Evolutionary conservation across 225 moss, liverwort and hornwort genomes (phyloP), one percentile per base, ranked within the genome.

Genomic region (Pseudisothecium myosuroides): DNA sequence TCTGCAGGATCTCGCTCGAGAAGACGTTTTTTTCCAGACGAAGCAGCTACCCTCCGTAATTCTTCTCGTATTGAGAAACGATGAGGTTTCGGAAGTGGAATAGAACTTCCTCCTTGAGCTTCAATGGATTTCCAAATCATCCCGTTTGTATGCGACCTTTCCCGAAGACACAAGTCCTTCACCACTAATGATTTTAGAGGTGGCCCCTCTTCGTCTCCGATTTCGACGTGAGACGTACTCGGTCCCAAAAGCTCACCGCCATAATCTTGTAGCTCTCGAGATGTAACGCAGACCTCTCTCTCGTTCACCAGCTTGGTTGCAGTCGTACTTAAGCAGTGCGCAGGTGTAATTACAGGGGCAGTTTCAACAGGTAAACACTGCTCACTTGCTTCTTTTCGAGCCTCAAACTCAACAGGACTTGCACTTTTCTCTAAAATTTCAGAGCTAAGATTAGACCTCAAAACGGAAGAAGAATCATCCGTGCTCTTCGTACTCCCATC

Each of bases 211-310:
- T 58, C 89, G 58, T 87, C 89, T 76, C 85, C 85, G 56, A 50
- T 72, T 87, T 52, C 87, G 85, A 59, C 76, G 62, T 64, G 87
- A 60, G n/a, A 81, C 78, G 66, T 32, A 59, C 85, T 59, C 76
- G 76, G 92, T 82, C 64, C 89, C 71, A 76, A 85, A 77, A 87
- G 67, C 61, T 91, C 84, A 76, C 84, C 76, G 76, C 80, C 81
- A 89, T 89, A 85, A 87, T 87, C 84, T 61, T 87, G 39, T 50
- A 89, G 67, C 82, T 92, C 91, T 91, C 92, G 92, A 87, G 92
- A 92, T 92, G 92, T 92, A 43, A 91, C 87, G 52, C 92, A 91
- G 50, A 82, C 82, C 87, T 91, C 92, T 87, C 65, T 82, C 82
- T 87, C 89, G 32, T 91, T 80, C 82, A 87, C 58, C 34, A 82